phyloP scores from a whole-genome alignment of 257 asterid genomes.

The Jacaranda copaia region DNA sequence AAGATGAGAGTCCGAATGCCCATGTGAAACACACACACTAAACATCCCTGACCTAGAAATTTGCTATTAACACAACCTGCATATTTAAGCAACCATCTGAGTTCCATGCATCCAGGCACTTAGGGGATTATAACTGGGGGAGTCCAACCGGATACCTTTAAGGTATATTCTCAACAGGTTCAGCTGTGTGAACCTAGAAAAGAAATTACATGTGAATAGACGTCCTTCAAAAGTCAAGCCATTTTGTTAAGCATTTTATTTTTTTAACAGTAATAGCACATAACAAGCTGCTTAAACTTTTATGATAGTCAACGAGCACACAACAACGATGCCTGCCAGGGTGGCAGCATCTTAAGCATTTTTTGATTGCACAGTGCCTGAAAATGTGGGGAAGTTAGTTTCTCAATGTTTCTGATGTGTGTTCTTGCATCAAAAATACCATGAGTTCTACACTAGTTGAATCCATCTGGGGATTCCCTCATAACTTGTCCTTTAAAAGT shows the following conservation, averaged over 20 bases:
- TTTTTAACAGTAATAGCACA: neutral
- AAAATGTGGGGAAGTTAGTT: no score
- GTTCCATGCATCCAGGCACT: slow-evolving; percentile 55
- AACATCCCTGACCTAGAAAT: neutral
- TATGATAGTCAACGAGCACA: neutral
- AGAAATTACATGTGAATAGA: slow-evolving; percentile 3
- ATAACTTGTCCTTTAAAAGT: neutral
- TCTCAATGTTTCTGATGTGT: no score
- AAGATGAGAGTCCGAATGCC: slow-evolving; percentile 3
- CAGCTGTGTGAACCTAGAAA: slow-evolving; percentile 47
- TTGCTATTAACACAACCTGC: slow-evolving; percentile 40
- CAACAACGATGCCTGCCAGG: neutral
- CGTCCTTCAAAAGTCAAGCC: neutral
- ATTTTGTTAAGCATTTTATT: neutral
- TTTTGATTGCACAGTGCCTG: neutral
- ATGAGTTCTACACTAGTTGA: no score
- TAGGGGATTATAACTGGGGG: slow-evolving; percentile 50
- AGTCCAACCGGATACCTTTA: slow-evolving; percentile 46
- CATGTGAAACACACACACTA: neutral
- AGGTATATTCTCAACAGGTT: slow-evolving; percentile 52
- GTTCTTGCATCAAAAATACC: neutral
- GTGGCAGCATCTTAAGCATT: neutral
- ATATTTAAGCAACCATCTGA: slow-evolving; percentile 60
- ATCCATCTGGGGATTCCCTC: neutral
- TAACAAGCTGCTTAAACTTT: neutral